Conservation (phyloP, 768 basidiomycete species). For the Psilocybe cyanescens region DNA sequence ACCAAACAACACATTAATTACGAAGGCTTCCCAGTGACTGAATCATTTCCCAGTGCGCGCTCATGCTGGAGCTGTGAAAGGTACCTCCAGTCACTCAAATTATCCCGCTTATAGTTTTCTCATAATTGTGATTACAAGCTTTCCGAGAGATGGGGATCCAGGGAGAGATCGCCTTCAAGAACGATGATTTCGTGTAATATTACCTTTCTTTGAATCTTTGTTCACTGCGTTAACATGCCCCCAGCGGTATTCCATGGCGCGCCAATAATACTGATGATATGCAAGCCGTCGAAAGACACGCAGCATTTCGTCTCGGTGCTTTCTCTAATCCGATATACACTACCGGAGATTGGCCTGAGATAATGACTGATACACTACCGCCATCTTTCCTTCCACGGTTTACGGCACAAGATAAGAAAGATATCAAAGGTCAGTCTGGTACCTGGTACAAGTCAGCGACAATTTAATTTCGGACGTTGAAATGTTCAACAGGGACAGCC, state of each 20-base stretch:
- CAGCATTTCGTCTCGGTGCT: slow-evolving; percentile 51
- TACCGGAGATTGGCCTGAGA: slow-evolving; percentile 55
- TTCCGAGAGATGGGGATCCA: slow-evolving; percentile 51
- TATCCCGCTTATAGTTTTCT: no score
- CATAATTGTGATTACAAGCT: slow-evolving; percentile 22
- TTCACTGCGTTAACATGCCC: neutral
- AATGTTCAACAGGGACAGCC: slow-evolving; percentile 38
- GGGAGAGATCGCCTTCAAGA: slow-evolving; percentile 60
- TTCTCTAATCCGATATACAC: slow-evolving; percentile 55
- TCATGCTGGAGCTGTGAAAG: slow-evolving; percentile 54
- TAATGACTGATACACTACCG: slow-evolving; percentile 52
- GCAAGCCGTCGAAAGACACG: slow-evolving; percentile 50
- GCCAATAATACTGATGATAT: slow-evolving; percentile 46
- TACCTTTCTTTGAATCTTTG: neutral
- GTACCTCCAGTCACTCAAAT: slow-evolving; percentile 19
- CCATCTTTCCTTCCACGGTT: slow-evolving; percentile 51
- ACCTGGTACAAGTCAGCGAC: no score
- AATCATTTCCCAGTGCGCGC: slow-evolving; percentile 39
- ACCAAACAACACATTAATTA: neutral
- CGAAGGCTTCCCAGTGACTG: neutral
- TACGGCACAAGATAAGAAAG: slow-evolving; percentile 46
- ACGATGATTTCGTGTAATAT: slow-evolving; percentile 49
- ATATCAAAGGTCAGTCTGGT: slow-evolving; percentile 36
- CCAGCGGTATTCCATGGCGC: slow-evolving; percentile 51
- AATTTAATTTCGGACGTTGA: no score